Evolutionary conservation across 1,139 yeast genomes (phyloP), one percentile per base, ranked within the genome.

Genomic region (Hyphopichia khmerensis): DNA sequence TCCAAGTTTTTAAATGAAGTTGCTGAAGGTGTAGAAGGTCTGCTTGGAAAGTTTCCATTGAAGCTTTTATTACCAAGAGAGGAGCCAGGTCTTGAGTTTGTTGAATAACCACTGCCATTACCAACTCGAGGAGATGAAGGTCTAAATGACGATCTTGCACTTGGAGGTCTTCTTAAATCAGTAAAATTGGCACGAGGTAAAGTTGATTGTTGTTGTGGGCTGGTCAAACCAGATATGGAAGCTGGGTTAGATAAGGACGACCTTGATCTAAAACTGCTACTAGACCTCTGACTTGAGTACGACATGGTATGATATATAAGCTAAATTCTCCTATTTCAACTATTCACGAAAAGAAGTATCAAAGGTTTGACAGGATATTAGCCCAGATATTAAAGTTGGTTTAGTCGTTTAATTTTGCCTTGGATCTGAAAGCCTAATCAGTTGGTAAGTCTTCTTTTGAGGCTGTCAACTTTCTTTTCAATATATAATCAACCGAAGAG

Each of bases 1-100:
- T 72, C 77, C 15, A 55, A 57, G 13, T 49, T 40, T 36, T 50
- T 51, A n/a, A 36, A 33, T 21, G 55, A 55, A 14, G 36, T 31
- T 19, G 55, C 55, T 4, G 64, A 56, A 3, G 79, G 78, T 0
- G 79, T 73, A 6, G 64, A 48, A 4, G 79, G 77, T 40, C 78
- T 57, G 42, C 67, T 59, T 32, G 49, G 41, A 5, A 43, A 38
- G 9, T 4, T 7, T 7, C 45, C 43, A 16, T 54, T 49, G 15
- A 8, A 5, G 8, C 48, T 43, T 29, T 48, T 48, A 38, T 33
- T 33, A 21, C 71, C 69, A 61, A 70, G 56, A 3, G 77, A 60
- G 0, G 77, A 70, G 5, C 69, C 64, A 2, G 77, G 75, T 26
- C 75, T 46, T 3, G 67, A 55, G 3, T 26, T 33, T 4, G 41